Conservation (phyloP, 2,329 filamentous ascomycete species). For the Lasiodiplodia gonubiensis region DNA sequence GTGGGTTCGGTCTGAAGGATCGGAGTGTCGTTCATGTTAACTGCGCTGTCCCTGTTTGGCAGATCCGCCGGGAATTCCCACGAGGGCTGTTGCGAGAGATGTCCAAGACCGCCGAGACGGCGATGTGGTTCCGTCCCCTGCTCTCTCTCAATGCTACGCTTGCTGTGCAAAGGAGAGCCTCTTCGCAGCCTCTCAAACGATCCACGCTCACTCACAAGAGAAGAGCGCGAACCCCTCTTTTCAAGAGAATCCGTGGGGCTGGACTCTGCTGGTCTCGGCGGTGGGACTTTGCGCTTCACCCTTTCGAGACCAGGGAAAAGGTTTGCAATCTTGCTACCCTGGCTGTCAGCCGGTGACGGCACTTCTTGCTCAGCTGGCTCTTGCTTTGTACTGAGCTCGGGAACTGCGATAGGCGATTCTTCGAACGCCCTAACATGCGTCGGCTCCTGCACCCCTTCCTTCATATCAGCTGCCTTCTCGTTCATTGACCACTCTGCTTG, state of each 20-base stretch:
- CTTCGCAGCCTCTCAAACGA: not conserved
- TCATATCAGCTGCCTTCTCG: not conserved
- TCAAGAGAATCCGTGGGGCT: conserved; percentile 28
- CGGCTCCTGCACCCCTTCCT: not conserved
- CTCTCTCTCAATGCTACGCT: conserved; percentile 1
- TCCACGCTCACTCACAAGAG: not conserved
- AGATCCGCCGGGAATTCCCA: conserved; percentile 46
- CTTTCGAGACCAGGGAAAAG: conserved; percentile 33
- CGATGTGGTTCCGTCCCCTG: not conserved
- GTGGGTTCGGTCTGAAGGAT: conserved; percentile 39
- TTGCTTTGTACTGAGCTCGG: not conserved
- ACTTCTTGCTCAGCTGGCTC: not conserved
- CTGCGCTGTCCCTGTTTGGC: conserved; percentile 46
- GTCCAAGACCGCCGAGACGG: not conserved
- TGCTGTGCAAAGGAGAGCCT: not conserved
- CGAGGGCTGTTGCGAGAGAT: conserved; percentile 32
- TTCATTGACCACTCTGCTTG: not conserved
- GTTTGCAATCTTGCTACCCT: conserved; percentile 27
- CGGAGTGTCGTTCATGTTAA: conserved; percentile 53
- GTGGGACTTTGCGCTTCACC: conserved; percentile 43
- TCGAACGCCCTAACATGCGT: not conserved
- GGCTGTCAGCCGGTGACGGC: not conserved
- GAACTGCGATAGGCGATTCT: not conserved
- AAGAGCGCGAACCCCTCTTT: conserved; percentile 34
- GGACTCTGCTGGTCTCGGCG: conserved; percentile 38